Evolutionary conservation across 768 basidiomycete species (phyloP).

Genomic region (Agaricus sinodeliciosus): DNA sequence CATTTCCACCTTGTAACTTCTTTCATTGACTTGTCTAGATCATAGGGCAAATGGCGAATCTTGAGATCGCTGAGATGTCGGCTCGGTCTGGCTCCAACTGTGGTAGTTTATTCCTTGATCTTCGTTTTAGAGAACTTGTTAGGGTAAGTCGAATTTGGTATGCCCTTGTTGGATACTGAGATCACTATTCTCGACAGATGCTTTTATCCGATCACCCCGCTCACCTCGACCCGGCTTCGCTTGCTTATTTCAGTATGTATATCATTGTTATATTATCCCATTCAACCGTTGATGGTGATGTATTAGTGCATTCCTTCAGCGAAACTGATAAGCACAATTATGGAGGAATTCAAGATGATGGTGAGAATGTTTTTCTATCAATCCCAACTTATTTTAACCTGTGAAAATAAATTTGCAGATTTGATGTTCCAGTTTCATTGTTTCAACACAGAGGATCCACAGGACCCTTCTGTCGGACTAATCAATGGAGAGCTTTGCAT

Average conservation of each 20-base stretch:
- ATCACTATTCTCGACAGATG: conserved; percentile 19
- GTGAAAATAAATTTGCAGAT: conserved; percentile 32
- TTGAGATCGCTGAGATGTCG: conserved; percentile 91
- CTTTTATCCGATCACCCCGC: conserved; percentile 79
- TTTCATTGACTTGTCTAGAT: conserved; percentile 37
- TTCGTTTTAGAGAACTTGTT: conserved; percentile 80
- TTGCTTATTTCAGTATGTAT: conserved; percentile 70
- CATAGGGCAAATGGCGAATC: conserved; percentile 68
- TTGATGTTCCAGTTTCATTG: conserved; percentile 86
- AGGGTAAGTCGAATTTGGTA: conserved; percentile 29
- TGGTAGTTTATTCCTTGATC: conserved; percentile 82
- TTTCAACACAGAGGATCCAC: conserved; percentile 80
- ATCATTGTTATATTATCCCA: not conserved
- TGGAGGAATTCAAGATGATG: conserved; percentile 66
- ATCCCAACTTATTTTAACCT: conserved; percentile 1
- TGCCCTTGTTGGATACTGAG: not conserved
- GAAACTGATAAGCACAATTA: conserved; percentile 85
- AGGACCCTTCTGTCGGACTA: conserved; percentile 74
- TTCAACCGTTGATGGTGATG: conserved; percentile 6
- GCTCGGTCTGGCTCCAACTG: conserved; percentile 84
- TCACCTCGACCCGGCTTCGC: conserved; percentile 73
- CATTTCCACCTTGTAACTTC: not conserved
- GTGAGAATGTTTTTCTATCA: conserved; percentile 29
- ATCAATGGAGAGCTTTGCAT: conserved; percentile 81
- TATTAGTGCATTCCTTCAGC: conserved; percentile 71